Evolutionary conservation across 257 asterid genomes (phyloP).

Genomic region (Ilex aquifolium): DNA sequence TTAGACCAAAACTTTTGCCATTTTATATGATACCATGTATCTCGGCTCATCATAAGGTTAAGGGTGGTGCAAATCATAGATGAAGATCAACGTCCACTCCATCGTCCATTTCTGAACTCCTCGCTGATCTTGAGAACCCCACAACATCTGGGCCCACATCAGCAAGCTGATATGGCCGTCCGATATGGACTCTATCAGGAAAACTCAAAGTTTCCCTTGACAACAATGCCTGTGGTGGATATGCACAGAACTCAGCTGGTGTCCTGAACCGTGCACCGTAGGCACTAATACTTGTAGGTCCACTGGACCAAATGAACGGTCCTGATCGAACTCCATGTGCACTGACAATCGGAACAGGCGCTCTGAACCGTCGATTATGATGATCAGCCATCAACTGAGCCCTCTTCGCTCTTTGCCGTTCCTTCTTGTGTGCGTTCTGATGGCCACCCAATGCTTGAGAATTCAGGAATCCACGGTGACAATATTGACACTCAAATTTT

Average conservation of each 20-base stretch:
- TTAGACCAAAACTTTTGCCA: too few species aligned
- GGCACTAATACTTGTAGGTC: constrained; percentile 6
- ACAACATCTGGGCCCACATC: constrained; percentile 19
- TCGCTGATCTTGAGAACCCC: constrained; percentile 19
- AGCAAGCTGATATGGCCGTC: constrained; percentile 17
- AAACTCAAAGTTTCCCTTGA: constrained; percentile 53
- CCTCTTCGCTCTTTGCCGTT: constrained; percentile 53
- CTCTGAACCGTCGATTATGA: constrained; percentile 29
- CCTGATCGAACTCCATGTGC: constrained; percentile 38
- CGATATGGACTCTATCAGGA: constrained; percentile 20
- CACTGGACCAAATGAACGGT: constrained; percentile 4
- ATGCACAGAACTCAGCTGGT: constrained; percentile 4
- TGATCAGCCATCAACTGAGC: constrained; percentile 27
- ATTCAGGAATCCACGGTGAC: constrained; percentile 48
- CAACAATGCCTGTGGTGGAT: constrained; percentile 35
- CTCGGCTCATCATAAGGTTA: too few species aligned
- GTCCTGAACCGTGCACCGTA: constrained; percentile 30
- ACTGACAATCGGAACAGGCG: constrained; percentile 26
- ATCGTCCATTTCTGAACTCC: constrained; percentile 27
- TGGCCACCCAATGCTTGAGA: constrained; percentile 86
- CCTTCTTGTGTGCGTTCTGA: constrained; percentile 88
- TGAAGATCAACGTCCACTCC: constrained; percentile 74
- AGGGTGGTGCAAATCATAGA: constrained; percentile 22
- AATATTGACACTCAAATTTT: constrained; percentile 63
- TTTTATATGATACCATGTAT: too few species aligned